Conservation (phyloP, 179 eudicot species). For the Heliamphora pulchella region DNA sequence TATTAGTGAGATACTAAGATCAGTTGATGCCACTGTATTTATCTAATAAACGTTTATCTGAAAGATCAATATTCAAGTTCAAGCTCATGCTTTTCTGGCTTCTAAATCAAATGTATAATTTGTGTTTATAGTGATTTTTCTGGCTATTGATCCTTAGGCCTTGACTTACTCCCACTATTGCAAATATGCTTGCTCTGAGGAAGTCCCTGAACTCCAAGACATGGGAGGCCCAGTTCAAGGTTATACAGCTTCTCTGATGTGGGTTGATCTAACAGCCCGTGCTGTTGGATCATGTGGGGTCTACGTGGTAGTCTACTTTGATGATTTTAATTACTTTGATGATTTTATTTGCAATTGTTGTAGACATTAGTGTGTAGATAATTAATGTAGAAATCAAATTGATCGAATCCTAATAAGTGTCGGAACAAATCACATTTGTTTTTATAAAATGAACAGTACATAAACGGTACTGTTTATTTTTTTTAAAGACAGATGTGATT, state of each 20-base stretch:
- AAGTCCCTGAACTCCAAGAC: slow-evolving; percentile 95
- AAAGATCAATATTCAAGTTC: neutral
- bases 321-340: no score
- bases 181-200: slow-evolving; percentile 99
- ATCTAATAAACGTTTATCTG: neutral
- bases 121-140: neutral
- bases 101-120: neutral
- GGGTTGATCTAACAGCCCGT: no score
- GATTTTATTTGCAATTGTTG: no score
- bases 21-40: neutral
- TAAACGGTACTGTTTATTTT: no score
- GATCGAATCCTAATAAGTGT: no score
- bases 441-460: no score
- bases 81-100: neutral
- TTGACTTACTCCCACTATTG: slow-evolving; percentile 84
- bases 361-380: no score
- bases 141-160: slow-evolving; percentile 41
- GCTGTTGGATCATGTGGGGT: no score
- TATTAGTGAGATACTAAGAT: neutral
- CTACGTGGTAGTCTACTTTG: no score
- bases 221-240: slow-evolving; percentile 97
- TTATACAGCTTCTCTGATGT: slow-evolving; percentile 10
- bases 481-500: no score
- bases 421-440: no score
- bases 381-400: no score